Evolutionary conservation across 179 eudicot genomes (phyloP).

Genomic region (Carnegiea gigantea): DNA sequence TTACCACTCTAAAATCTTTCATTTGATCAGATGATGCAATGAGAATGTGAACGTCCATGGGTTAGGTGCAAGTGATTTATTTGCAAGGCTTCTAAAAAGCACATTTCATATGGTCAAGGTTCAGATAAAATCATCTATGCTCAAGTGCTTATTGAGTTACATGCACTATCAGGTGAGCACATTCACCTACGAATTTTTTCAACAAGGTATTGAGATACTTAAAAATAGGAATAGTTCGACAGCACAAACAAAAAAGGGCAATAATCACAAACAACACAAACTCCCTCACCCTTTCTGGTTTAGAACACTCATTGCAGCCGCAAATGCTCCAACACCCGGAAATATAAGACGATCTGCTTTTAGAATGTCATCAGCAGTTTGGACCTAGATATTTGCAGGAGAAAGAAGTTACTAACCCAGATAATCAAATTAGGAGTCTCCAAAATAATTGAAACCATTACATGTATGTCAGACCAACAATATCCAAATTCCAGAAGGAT

Average conservation of each 20-base stretch:
- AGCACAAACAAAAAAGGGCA: neutral
- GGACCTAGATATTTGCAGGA: constrained; percentile 45
- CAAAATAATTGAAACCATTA: neutral
- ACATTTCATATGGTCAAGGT: too few relatives aligned
- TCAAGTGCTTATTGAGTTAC: neutral
- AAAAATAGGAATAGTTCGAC: neutral
- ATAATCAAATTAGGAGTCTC: neutral
- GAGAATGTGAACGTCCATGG: neutral
- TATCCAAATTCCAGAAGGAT: neutral
- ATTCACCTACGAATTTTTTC: neutral
- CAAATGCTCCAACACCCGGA: constrained; percentile 99
- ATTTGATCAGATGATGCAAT: neutral
- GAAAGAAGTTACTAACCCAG: neutral
- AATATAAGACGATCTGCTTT: constrained; percentile 81
- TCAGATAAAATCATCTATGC: too few relatives aligned
- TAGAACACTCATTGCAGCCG: constrained; percentile 88
- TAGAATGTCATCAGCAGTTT: constrained; percentile 76
- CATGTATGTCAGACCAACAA: neutral
- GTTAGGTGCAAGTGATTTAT: neutral
- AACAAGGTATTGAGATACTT: neutral
- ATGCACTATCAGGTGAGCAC: neutral
- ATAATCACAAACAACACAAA: constrained; percentile 8
- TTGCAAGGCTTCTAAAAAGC: too few relatives aligned
- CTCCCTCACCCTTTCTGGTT: constrained; percentile 60
- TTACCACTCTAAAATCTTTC: neutral